Percentiles rank a stretch among this genome's conserved stretches.
Evolutionary conservation across 805 yeast genomes (phyloP).

Genomic region (Debaryomyces prosopidis): DNA sequence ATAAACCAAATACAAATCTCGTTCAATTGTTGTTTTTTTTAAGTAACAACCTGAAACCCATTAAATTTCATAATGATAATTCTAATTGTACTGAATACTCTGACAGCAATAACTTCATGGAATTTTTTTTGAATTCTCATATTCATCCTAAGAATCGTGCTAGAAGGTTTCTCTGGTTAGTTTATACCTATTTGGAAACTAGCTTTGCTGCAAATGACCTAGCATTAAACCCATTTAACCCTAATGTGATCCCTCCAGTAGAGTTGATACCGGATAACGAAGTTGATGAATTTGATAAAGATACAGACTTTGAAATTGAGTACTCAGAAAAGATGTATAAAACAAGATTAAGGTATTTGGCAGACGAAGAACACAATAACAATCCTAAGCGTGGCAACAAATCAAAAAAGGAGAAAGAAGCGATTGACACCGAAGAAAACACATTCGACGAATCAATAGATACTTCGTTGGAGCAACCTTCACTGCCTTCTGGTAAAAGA

Average conservation of each 20-base stretch:
- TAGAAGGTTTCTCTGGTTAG: constrained; percentile 75
- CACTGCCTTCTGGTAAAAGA: constrained; percentile 3
- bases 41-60: constrained; percentile 60
- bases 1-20: constrained; percentile 55
- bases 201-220: constrained; percentile 54
- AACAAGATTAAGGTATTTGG: constrained; percentile 39
- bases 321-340: constrained; percentile 50
- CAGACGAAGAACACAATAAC: constrained; percentile 37
- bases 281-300: constrained; percentile 39
- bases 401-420: constrained; percentile 23
- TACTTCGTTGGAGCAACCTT: constrained; percentile 1
- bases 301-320: constrained; percentile 48
- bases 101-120: constrained; percentile 55
- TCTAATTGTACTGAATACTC: constrained; percentile 14
- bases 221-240: constrained; percentile 58
- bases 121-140: constrained; percentile 64
- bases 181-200: constrained; percentile 80
- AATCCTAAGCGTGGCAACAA: constrained; percentile 35
- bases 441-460: constrained; percentile 3
- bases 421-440: constrained; percentile 6
- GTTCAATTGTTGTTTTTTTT: constrained; percentile 75
- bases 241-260: constrained; percentile 36
- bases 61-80: constrained; percentile 37
- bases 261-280: constrained; percentile 29
- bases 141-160: constrained; percentile 69